These are phyloP conservation scores for Chaetomiaceae sp. DNA, from an alignment of 2,329 filamentous ascomycete genomes.

Conservation along the genomic window DNA sequence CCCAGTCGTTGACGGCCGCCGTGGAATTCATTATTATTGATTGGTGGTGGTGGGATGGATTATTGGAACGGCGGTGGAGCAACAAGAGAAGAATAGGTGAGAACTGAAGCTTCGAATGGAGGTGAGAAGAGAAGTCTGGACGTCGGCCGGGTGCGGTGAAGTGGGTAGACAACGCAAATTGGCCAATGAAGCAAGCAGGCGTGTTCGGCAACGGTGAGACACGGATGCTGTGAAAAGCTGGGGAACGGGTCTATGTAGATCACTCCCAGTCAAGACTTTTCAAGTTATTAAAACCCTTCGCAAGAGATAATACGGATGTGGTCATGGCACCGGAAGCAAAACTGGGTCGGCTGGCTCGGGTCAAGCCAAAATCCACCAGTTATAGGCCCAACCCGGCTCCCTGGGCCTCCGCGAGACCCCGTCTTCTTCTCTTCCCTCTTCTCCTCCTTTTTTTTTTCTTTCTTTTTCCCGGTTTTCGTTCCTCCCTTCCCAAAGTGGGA, in stretches of 20 bases:
- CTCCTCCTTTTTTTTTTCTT: neutral
- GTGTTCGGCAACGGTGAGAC: neutral
- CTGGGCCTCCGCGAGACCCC: too few species aligned
- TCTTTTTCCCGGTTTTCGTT: neutral
- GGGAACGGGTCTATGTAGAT: neutral
- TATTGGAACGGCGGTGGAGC: neutral
- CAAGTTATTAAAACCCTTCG: too few species aligned
- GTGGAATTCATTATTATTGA: neutral
- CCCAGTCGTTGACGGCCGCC: conserved; percentile 1
- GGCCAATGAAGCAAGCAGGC: neutral
- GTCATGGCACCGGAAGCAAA: neutral
- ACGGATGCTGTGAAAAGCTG: neutral
- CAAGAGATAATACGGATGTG: too few species aligned
- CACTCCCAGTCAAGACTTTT: too few species aligned
- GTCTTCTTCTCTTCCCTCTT: neutral
- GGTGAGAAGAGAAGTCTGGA: neutral
- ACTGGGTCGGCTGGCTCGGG: neutral
- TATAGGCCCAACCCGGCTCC: neutral
- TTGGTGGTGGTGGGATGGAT: neutral
- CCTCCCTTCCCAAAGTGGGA: neutral
- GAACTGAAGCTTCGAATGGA: too few species aligned
- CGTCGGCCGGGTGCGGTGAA: neutral
- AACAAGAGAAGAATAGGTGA: too few species aligned
- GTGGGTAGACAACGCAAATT: neutral
- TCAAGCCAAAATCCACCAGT: neutral